Evolutionary conservation across 139 green algal species (phyloP).

Genomic region (Zygnema cylindricum): DNA sequence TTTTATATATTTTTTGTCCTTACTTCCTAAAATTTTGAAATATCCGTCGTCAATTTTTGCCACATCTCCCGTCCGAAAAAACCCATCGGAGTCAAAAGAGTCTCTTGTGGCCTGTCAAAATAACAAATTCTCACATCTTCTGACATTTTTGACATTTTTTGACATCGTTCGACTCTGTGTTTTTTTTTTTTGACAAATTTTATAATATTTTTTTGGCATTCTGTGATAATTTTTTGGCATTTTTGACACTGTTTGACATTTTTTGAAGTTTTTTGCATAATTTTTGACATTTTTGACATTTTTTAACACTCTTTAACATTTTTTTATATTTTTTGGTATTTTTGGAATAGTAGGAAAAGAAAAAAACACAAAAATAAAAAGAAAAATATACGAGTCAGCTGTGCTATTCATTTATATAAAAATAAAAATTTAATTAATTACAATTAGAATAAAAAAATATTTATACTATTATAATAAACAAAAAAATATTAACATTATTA

Average conservation of each 20-base stretch:
- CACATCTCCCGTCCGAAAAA: conserved; percentile 83
- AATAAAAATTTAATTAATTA: neutral
- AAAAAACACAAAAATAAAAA: neutral
- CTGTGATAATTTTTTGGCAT: neutral
- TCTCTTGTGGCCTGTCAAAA: conserved; percentile 76
- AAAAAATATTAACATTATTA: neutral
- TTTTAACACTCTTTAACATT: neutral
- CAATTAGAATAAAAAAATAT: neutral
- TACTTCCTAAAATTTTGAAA: conserved; percentile 84
- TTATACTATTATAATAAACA: neutral
- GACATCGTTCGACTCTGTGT: no score
- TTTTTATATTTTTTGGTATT: neutral
- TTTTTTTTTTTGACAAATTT: neutral
- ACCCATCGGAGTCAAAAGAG: conserved; percentile 85
- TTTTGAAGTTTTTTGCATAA: neutral
- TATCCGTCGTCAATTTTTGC: conserved; percentile 65
- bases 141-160: no score
- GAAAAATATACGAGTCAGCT: no score
- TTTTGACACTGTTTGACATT: neutral
- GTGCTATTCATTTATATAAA: no score
- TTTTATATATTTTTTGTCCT: no score
- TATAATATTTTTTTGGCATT: neutral
- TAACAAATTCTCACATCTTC: no score
- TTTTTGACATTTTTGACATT: neutral
- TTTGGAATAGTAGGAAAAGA: neutral